Evolutionary conservation across 179 eudicot species (phyloP), one percentile per base, ranked within the genome.

Genomic region (Nepenthes alata): DNA sequence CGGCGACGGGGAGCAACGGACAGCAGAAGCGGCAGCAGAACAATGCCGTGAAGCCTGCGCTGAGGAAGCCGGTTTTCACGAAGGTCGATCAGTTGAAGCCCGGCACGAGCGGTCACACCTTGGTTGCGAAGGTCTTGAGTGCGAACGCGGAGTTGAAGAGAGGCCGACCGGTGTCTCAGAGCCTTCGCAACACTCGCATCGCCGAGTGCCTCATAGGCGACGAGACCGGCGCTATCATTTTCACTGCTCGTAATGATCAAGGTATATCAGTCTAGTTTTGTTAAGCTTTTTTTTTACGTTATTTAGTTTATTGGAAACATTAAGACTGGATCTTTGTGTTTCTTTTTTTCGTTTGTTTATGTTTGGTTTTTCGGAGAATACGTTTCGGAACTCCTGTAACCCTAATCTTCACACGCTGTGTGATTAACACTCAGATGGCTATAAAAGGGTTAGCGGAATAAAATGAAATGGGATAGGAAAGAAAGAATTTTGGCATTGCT

Each of bases 1-100:
- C 67, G 58, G 45, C 55, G 45, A 16, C 52, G 3, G 34, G 13
- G 47, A 44, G 25, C 49, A 41, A 35, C 52, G 51, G 3, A 12
- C 35, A 36, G 36, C 54, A 35, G 34, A 54, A 14, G 58, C 58
- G 47, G 6, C 61, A 60, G 38, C 62, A 48, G 44, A 14, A 41
- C 8, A 51, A 13, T 16, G 65, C 59, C 55, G 53, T 48, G 16
- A 78, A 63, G 53, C 77, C 84, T 0, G 69, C 69, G 25, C 36
- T 77, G 64, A 69, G 86, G 50, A 85, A 87, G 64, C 84, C 95
- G 6, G 84, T 81, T 11, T 87, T 84, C 74, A 64, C 72, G 7
- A 87, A 83, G 66, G 85, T 84, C 13, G 80, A 87, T 51, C 69
- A 76, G 47, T 61, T 87, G 48, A 78, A 75, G 62, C 95, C 90